These are phyloP conservation scores for Geosmithia morbida DNA, from an alignment of 2,329 filamentous ascomycete species.

Conservation along the genomic window DNA sequence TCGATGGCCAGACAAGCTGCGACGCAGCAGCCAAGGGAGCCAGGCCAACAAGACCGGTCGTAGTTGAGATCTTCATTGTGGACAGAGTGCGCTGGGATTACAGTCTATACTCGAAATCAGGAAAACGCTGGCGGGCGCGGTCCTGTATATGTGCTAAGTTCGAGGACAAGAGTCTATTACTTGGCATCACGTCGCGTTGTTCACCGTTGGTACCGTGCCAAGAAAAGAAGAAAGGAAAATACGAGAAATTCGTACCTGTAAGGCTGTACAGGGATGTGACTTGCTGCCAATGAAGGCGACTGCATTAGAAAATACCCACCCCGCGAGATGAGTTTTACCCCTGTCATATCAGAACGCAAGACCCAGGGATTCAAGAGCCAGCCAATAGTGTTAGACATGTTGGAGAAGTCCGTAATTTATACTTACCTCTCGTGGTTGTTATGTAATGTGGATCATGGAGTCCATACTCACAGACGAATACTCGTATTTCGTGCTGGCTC, in stretches of 20 bases:
- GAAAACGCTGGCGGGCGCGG: neutral
- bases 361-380: neutral
- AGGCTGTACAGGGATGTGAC: neutral
- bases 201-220: neutral
- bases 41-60: neutral
- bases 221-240: neutral
- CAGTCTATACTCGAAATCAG: neutral
- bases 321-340: neutral
- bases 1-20: constrained; percentile 8
- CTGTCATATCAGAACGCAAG: neutral
- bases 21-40: constrained; percentile 2
- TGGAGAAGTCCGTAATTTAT: neutral
- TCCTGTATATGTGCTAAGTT: neutral
- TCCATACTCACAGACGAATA: neutral
- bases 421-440: neutral
- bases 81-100: neutral
- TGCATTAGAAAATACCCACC: neutral
- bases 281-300: neutral
- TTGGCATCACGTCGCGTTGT: neutral
- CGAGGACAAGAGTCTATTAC: neutral
- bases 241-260: neutral
- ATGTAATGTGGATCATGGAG: neutral
- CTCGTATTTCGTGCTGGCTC: neutral
- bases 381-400: neutral
- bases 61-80: neutral